Conservation (phyloP, 345 rosid genomes). For the Acer saccharum region DNA sequence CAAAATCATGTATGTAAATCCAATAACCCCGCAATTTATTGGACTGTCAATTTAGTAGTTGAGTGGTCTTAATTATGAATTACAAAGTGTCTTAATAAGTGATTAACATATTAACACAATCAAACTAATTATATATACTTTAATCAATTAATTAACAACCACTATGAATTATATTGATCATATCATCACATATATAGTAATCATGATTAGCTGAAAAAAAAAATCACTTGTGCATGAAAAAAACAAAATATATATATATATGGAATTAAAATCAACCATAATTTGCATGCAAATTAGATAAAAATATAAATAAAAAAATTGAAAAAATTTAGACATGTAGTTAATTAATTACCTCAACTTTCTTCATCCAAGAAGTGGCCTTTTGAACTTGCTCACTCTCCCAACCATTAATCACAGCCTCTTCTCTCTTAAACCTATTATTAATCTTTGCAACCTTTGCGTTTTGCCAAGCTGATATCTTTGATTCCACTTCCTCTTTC, state of each 20-base stretch:
- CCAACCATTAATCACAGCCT: conserved; percentile 91
- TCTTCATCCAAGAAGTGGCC: conserved; percentile 87
- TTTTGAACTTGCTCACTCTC: conserved; percentile 79
- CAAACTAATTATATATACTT: too few species aligned
- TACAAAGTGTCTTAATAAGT: neutral
- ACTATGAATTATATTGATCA: too few species aligned
- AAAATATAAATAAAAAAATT: too few species aligned
- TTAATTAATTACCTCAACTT: conserved; percentile 66
- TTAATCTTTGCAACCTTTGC: conserved; percentile 85
- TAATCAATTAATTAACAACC: neutral
- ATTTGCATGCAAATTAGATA: neutral
- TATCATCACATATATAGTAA: neutral
- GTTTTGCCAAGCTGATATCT: conserved; percentile 96
- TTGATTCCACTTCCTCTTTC: conserved; percentile 88
- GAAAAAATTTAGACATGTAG: neutral
- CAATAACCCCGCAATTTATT: neutral
- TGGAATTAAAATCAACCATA: neutral
- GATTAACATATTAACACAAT: neutral
- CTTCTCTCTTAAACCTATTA: conserved; percentile 92
- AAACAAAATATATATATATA: neutral
- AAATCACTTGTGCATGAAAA: neutral
- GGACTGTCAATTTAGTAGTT: neutral
- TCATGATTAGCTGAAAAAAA: neutral
- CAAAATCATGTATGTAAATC: neutral
- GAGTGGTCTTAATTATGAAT: neutral